Base-by-base conservation (phyloP, 257 asterid species). In the Jasminum sambac region DNA sequence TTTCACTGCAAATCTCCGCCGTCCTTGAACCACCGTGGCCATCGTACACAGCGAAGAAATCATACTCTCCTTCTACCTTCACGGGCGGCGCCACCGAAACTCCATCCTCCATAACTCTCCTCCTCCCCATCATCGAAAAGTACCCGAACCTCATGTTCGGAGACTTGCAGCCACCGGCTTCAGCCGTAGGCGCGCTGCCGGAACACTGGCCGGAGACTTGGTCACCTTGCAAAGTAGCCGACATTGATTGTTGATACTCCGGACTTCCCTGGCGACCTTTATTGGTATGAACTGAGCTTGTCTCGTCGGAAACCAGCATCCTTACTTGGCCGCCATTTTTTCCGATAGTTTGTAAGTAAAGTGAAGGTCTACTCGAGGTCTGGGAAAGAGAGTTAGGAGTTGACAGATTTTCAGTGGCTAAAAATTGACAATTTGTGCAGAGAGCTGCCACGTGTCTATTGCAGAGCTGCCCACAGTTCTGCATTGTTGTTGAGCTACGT, bases 81-180 rank as follows among this genome's bases (percentile, higher is more conserved):
- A 46, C 75, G 1, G 76, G 72, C 9, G 85, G 83, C 9, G 70
- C 80, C 39, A 68, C 81, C 0, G 72, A 81, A 16, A 86, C 19
- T 0, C 82, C 75, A 19, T 90, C 97, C 81, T 82, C 93, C 91
- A 88, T 81, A 21, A 21, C 79, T n/a, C 94, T 84, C 67, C 82
- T 73, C 37, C 94, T 74, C 2, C 97, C 97, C 16, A 90, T 71
- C 70, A 85, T 64, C 0, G 94, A 79, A 8, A 85, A 69, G 36
- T 66, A 81, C 12, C 92, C 95, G 11, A 21, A 77, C 0, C 1
- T 57, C 40, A 83, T 43, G 8, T 11, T 26, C 4, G 44, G 39
- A 12, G 25, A 50, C 26, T 19, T n/a, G 25, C 11, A 50, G 57
- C 46, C 69, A 6, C 48, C 42, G 13, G 40, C 16, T 40, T 34